A percentile compares a stretch with the other conserved stretches of the same genome.
phyloP scores from a whole-genome alignment of 1,284 basidiomycete species.

The Puccinia triticina region DNA sequence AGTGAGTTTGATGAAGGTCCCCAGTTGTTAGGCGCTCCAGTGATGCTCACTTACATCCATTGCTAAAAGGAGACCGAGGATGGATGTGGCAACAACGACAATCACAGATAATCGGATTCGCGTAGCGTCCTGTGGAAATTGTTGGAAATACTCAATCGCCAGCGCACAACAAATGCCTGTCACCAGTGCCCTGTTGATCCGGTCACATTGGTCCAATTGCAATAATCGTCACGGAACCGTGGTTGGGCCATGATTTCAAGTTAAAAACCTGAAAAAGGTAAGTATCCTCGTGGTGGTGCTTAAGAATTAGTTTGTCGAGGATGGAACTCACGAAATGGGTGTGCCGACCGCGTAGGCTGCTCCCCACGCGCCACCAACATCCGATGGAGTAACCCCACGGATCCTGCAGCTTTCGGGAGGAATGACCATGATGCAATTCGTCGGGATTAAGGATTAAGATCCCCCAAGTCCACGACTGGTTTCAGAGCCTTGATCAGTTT shows the following conservation, averaged over 20 bases:
- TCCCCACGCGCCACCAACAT: conserved; percentile 49
- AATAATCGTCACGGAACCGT: background rate
- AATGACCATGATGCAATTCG: conserved; percentile 11
- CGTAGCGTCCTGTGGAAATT: conserved; percentile 40
- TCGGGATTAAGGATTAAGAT: background rate
- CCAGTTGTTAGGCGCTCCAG: background rate
- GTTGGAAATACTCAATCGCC: conserved; percentile 49
- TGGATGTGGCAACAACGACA: conserved; percentile 43
- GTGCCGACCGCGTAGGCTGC: conserved; percentile 51
- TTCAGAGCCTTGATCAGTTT: conserved; percentile 21
- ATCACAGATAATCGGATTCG: conserved; percentile 49
- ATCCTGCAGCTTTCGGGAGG: conserved; percentile 15
- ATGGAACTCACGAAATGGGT: conserved; percentile 43
- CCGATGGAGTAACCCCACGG: conserved; percentile 20
- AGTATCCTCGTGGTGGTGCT: background rate
- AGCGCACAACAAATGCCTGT: conserved; percentile 49
- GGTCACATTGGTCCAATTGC: background rate
- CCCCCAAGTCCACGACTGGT: background rate
- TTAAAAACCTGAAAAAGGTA: background rate
- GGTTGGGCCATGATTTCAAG: background rate
- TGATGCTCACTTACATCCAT: conserved; percentile 37
- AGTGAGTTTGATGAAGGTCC: background rate
- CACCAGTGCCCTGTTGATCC: conserved; percentile 33
- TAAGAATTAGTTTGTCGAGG: background rate
- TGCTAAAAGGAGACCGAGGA: conserved; percentile 43